A percentile compares a stretch with the other conserved stretches of the same genome.
Evolutionary conservation across 2,329 filamentous ascomycete genomes (phyloP).

Genomic region (Plenodomus tracheiphilus): DNA sequence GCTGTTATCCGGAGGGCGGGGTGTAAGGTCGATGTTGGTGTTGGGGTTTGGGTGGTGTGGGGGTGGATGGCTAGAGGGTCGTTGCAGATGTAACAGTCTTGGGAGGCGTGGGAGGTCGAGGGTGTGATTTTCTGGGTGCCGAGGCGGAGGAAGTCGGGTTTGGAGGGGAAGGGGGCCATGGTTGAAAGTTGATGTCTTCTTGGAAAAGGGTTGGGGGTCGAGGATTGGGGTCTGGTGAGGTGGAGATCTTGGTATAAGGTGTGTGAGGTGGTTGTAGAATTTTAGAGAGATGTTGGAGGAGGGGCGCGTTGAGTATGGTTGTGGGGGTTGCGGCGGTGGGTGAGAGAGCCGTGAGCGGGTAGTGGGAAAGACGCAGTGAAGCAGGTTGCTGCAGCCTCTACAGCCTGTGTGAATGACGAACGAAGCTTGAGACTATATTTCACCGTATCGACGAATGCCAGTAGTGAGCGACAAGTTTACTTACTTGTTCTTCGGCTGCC

Average conservation of each 20-base stretch:
- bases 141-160: constrained; percentile 12
- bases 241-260: neutral
- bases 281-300: too few species aligned
- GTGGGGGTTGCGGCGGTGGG: too few species aligned
- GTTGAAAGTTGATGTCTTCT: neutral
- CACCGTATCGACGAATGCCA: too few species aligned
- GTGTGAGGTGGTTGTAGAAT: neutral
- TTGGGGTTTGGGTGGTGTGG: neutral
- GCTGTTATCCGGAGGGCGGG: constrained; percentile 16
- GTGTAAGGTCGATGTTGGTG: constrained; percentile 6
- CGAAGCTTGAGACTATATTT: neutral
- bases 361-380: too few species aligned
- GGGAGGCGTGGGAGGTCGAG: constrained; percentile 12
- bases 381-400: neutral
- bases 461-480: too few species aligned
- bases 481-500: too few species aligned
- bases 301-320: too few species aligned
- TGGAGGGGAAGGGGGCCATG: constrained; percentile 20
- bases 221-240: neutral
- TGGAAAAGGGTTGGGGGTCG: neutral
- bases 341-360: too few species aligned
- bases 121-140: constrained; percentile 9
- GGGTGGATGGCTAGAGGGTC: constrained; percentile 12
- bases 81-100: constrained; percentile 22
- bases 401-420: neutral